phyloP scores from a whole-genome alignment of 441 rosid species.

The Populus trichocarpa region DNA sequence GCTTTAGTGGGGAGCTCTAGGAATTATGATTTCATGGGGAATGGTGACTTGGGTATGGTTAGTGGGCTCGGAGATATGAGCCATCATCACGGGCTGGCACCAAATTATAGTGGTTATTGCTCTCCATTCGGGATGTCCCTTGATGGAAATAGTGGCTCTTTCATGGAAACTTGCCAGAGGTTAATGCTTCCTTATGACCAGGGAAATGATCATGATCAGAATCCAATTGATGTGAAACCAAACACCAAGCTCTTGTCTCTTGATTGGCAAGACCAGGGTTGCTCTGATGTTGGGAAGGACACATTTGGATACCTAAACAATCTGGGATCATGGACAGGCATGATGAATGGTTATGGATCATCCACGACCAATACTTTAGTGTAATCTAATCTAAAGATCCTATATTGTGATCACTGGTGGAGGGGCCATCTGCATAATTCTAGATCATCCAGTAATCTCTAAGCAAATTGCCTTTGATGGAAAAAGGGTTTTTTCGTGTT shows the following conservation, averaged over 20 bases:
- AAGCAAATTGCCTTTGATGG: slow-evolving; percentile 18
- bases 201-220: slow-evolving; percentile 33
- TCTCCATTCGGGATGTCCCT: slow-evolving; percentile 43
- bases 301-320: slow-evolving; percentile 50
- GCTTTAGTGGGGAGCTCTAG: slow-evolving; percentile 48
- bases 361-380: slow-evolving; percentile 63
- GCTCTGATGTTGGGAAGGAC: slow-evolving; percentile 52
- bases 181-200: slow-evolving; percentile 56
- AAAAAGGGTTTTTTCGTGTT: slow-evolving; percentile 11
- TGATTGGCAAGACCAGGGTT: slow-evolving; percentile 81
- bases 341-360: slow-evolving; percentile 66
- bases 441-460: neutral
- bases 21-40: slow-evolving; percentile 70
- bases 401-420: neutral
- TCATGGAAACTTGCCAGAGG: slow-evolving; percentile 61
- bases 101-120: slow-evolving; percentile 31
- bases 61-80: slow-evolving; percentile 43
- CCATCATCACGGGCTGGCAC: slow-evolving; percentile 29
- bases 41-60: slow-evolving; percentile 42
- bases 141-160: slow-evolving; percentile 38
- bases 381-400: slow-evolving; percentile 17
- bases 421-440: neutral
- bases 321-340: slow-evolving; percentile 71
- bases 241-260: slow-evolving; percentile 64
- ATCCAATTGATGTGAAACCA: slow-evolving; percentile 66